Evolutionary conservation across 2,329 filamentous ascomycete genomes (phyloP).

Genomic region (Epichloe amarillans): DNA sequence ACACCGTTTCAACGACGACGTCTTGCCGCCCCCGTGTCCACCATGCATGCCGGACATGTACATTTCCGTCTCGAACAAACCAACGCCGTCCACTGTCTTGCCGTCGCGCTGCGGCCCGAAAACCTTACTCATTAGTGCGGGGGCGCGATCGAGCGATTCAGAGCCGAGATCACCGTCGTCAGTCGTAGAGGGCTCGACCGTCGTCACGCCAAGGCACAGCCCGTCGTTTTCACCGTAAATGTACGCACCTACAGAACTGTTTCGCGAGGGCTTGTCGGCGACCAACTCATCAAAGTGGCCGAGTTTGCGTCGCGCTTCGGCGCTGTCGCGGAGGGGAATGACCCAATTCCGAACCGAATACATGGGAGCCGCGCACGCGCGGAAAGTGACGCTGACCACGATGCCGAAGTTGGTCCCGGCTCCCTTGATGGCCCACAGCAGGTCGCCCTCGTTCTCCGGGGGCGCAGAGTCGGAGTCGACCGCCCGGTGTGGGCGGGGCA

Average conservation of each 20-base stretch:
- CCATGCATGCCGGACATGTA: constrained; percentile 47
- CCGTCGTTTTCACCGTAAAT: background rate
- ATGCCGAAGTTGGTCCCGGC: constrained; percentile 48
- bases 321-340: constrained; percentile 20
- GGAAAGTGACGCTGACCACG: constrained; percentile 39
- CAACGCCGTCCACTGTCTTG: constrained; percentile 31
- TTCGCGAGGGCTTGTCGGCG: background rate
- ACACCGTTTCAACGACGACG: constrained; percentile 51
- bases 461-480: background rate
- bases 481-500: constrained; percentile 18
- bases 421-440: constrained; percentile 45
- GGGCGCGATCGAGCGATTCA: background rate
- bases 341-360: constrained; percentile 29
- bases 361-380: constrained; percentile 26
- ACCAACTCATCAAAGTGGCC: background rate
- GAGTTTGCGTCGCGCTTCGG: constrained; percentile 2
- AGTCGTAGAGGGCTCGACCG: background rate
- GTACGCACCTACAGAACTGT: background rate
- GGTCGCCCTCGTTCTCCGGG: constrained; percentile 33
- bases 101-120: constrained; percentile 20
- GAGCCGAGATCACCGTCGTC: background rate
- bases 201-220: background rate
- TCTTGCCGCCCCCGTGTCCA: constrained; percentile 42
- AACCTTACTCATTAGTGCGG: constrained; percentile 6
- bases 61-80: constrained; percentile 45